Percentiles rank a stretch among this genome's conserved stretches.
Conservation (phyloP, 2,329 filamentous ascomycete species). For the Ascocoryne sarcoides region DNA sequence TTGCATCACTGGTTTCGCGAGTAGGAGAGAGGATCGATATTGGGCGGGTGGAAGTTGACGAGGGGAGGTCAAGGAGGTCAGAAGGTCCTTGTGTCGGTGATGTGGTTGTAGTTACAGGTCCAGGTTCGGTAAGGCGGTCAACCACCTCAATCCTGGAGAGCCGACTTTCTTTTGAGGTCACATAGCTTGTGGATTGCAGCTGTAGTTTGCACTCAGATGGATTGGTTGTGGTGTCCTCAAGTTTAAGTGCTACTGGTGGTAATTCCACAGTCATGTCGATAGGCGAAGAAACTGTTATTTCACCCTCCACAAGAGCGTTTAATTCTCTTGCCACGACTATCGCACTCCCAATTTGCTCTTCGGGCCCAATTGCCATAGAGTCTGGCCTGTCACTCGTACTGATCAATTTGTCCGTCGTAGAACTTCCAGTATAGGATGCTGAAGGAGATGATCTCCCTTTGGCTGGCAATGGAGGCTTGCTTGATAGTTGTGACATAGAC, state of each 20-base stretch:
- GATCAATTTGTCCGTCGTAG: too few relatives aligned
- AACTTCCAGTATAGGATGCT: too few relatives aligned
- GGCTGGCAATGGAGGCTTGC: background rate
- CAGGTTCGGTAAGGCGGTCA: too few relatives aligned
- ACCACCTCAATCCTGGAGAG: too few relatives aligned
- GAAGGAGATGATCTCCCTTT: background rate
- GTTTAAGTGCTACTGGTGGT: background rate
- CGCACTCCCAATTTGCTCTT: background rate
- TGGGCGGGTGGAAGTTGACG: too few relatives aligned
- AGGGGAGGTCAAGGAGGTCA: too few relatives aligned
- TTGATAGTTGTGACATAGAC: background rate
- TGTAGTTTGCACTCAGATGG: too few relatives aligned
- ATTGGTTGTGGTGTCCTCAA: too few relatives aligned
- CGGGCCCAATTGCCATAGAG: background rate
- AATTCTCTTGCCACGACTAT: background rate
- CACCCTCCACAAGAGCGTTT: background rate
- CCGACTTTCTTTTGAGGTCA: too few relatives aligned
- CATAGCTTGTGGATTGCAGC: too few relatives aligned
- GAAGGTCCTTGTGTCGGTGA: too few relatives aligned
- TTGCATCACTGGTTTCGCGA: background rate
- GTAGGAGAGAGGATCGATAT: background rate
- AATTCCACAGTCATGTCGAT: background rate
- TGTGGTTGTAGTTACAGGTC: too few relatives aligned
- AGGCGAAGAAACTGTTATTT: background rate
- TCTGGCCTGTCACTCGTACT: background rate